A percentile compares a stretch with the other conserved stretches of the same genome.
Evolutionary conservation across 164 flowering plant species (phyloP).

Genomic region (Liquidambar formosana): DNA sequence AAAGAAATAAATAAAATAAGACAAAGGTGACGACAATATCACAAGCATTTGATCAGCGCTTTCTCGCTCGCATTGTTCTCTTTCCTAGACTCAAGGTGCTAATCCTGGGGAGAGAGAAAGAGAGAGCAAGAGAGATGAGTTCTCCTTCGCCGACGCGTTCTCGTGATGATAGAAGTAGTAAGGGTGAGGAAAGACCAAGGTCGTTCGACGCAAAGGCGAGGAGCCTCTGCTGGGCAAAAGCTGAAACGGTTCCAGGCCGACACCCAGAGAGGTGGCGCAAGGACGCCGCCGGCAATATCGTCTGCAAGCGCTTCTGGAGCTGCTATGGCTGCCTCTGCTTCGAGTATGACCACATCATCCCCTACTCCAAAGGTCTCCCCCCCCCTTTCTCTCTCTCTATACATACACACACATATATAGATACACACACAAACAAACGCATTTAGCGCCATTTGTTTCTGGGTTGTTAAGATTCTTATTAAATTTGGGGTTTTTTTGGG

Average conservation of each 20-base stretch:
- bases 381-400: neutral
- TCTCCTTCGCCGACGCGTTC: conserved; percentile 24
- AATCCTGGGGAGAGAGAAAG: too few species aligned
- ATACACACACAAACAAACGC: too few species aligned
- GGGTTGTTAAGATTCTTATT: too few species aligned
- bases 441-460: too few species aligned
- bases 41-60: too few species aligned
- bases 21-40: too few species aligned
- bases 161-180: conserved; percentile 4
- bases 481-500: neutral
- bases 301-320: conserved; percentile 93
- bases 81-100: too few species aligned
- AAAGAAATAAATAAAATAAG: too few species aligned
- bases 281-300: conserved; percentile 93
- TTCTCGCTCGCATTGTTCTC: too few species aligned
- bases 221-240: conserved; percentile 72
- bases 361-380: conserved; percentile 86
- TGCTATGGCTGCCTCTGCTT: conserved; percentile 96
- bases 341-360: conserved; percentile 93
- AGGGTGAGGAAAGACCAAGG: conserved; percentile 63
- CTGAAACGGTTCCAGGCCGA: conserved; percentile 67
- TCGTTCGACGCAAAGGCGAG: conserved; percentile 72
- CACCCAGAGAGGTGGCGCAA: conserved; percentile 98
- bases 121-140: conserved; percentile 17
- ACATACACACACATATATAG: too few species aligned